Percentiles rank a stretch among this genome's conserved stretches.
Conservation (phyloP, 2,329 filamentous ascomycete genomes). For the Ceratocystiopsis sp. region DNA sequence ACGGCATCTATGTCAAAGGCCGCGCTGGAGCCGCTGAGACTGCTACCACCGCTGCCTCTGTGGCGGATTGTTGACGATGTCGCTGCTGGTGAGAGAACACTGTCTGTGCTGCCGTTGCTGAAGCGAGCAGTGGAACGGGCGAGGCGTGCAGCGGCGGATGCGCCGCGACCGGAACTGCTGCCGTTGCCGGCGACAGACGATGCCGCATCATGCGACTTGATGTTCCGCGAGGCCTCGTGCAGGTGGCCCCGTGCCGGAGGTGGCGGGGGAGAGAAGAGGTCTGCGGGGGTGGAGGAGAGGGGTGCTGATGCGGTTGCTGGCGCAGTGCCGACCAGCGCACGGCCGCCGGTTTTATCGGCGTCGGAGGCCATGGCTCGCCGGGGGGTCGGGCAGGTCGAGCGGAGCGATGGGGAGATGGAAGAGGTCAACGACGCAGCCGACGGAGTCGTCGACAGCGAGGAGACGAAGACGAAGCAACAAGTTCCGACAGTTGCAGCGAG, state of each 20-base stretch:
- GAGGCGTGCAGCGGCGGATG: background rate
- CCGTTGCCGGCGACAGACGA: no score
- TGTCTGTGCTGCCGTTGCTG: constrained; percentile 2
- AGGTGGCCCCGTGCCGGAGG: no score
- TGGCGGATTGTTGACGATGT: constrained; percentile 1
- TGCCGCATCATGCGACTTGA: no score
- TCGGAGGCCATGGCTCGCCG: constrained; percentile 4
- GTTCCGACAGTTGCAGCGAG: no score
- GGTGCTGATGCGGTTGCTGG: background rate
- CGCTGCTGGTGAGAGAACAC: background rate
- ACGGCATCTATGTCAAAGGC: constrained; percentile 32
- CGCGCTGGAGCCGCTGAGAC: constrained; percentile 14
- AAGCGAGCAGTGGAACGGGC: background rate
- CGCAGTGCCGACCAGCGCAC: background rate
- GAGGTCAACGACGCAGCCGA: background rate
- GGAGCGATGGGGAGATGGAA: background rate
- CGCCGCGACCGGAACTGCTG: constrained; percentile 2
- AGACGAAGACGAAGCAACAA: no score
- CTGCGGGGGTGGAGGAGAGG: background rate
- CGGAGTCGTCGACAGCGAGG: no score
- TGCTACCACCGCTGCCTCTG: background rate
- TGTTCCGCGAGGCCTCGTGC: no score
- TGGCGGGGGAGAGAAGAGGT: no score
- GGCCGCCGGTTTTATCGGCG: constrained; percentile 5
- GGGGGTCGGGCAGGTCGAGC: background rate